A percentile compares a stretch with the other conserved stretches of the same genome.
Conservation (phyloP, 208 protist species). For the Trypanosoma theileri region DNA sequence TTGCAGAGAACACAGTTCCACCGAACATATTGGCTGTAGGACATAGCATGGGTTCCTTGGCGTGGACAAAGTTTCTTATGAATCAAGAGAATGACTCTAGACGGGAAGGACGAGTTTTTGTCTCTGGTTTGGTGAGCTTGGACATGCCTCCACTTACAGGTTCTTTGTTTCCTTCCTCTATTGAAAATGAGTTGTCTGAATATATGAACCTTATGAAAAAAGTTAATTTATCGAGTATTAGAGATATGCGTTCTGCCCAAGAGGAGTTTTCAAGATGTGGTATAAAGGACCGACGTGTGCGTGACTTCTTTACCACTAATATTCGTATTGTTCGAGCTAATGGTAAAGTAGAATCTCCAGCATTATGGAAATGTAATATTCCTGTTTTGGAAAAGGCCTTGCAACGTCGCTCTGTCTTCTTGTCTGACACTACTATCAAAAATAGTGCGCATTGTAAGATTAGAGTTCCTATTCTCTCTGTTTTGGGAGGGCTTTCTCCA, state of each 20-base stretch:
- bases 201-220: constrained; percentile 47
- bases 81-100: constrained; percentile 14
- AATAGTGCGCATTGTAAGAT: background rate
- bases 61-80: constrained; percentile 55
- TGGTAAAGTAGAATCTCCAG: background rate
- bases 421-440: constrained; percentile 18
- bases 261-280: constrained; percentile 55
- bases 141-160: constrained; percentile 58
- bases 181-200: constrained; percentile 33
- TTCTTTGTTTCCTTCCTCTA: constrained; percentile 22
- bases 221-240: constrained; percentile 36
- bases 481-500: constrained; percentile 51
- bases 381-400: constrained; percentile 45
- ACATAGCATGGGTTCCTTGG: constrained; percentile 66
- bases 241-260: constrained; percentile 44
- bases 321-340: constrained; percentile 30
- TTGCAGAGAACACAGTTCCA: background rate
- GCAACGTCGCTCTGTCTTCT: constrained; percentile 39
- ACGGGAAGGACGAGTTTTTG: background rate
- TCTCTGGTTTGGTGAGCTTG: constrained; percentile 44
- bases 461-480: constrained; percentile 41
- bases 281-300: constrained; percentile 39
- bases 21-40: constrained; percentile 46
- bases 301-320: constrained; percentile 55
- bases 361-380: constrained; percentile 55